phyloP scores from a whole-genome alignment of 441 rosid species.

The Corymbia citriodora region DNA sequence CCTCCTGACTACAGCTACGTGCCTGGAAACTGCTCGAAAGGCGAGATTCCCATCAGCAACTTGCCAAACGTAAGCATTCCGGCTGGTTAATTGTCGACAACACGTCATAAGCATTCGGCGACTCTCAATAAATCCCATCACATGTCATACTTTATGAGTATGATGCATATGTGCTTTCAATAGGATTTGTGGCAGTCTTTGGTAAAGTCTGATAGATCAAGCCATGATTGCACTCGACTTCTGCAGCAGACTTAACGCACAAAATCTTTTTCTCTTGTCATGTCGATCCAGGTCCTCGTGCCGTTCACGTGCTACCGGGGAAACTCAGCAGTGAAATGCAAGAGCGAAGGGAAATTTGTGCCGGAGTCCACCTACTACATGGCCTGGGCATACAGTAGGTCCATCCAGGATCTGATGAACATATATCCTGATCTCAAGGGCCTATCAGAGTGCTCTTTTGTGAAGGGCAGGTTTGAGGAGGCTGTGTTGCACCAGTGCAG shows the following conservation, averaged over 20 bases:
- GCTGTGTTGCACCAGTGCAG: slow-evolving; percentile 36
- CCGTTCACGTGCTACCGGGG: slow-evolving; percentile 37
- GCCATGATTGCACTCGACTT: neutral
- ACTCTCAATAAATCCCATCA: neutral
- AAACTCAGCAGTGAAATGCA: slow-evolving; percentile 22
- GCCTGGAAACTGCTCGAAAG: slow-evolving; percentile 34
- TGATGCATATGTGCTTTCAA: neutral
- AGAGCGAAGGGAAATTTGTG: slow-evolving; percentile 31
- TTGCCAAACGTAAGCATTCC: slow-evolving; percentile 44
- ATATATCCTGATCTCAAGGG: slow-evolving; percentile 42
- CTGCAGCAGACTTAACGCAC: neutral
- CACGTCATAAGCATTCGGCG: neutral
- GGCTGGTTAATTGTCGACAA: neutral
- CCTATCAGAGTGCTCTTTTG: slow-evolving; percentile 34
- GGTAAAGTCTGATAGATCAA: neutral
- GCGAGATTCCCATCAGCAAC: slow-evolving; percentile 33
- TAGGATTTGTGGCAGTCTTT: neutral
- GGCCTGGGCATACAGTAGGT: slow-evolving; percentile 38
- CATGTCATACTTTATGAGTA: neutral
- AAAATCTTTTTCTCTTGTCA: neutral
- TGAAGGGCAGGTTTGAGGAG: slow-evolving; percentile 32
- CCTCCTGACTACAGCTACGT: slow-evolving; percentile 31
- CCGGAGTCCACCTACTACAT: slow-evolving; percentile 24
- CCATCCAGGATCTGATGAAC: slow-evolving; percentile 35
- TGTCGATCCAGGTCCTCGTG: slow-evolving; percentile 32